Evolutionary conservation across 2,329 filamentous ascomycete species (phyloP), one percentile per base, ranked within the genome.

Genomic region (Cercospora sesami): DNA sequence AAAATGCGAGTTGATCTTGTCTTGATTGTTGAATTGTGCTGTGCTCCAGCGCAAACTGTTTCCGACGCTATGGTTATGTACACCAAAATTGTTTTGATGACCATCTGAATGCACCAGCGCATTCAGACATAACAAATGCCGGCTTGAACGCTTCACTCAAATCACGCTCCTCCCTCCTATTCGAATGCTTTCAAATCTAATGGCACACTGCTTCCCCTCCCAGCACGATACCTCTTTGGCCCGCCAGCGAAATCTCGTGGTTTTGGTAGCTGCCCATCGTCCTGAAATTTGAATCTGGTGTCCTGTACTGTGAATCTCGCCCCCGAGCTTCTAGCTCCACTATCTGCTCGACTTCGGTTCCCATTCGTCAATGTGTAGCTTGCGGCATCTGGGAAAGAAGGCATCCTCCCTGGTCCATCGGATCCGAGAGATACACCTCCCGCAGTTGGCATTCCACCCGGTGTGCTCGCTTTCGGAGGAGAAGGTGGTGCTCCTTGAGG

Each of bases 141-240:
- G 59, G 65, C 66, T 68, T 63, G 63, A 68, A 68, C 67, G 67
- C 67, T 68, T 18, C 60, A 65, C 14, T 55, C 30, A 66, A 51
- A 51, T 51, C 4, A 16, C 16, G 9, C 28, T 59, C 21, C 16
- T 28, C 16, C 18, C 30, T 69, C 66, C 28, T 28, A 84, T 58
- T 82, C 79, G 68, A 90, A 84, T 14, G 85, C 83, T 72, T 84
- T 87, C 77, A 99, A 80, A 82, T 98, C 92, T 74, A 98, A 83
- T 31, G 95, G 95, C 73, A 98, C 94, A 83, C 92, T 97, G 81
- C 93, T 97, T 33, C 93, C 94, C 77, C 94, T 87, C 8, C 95
- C 95, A 39, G 95, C 95, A 70, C 94, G 86, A 80, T 98, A 99
- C 78, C 88, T 89, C 78, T 91, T 93, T 21, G 86, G 81, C 3